Base-by-base conservation (phyloP, 371 early-diverging fungal genomes). In the Mucor lusitanicus region DNA sequence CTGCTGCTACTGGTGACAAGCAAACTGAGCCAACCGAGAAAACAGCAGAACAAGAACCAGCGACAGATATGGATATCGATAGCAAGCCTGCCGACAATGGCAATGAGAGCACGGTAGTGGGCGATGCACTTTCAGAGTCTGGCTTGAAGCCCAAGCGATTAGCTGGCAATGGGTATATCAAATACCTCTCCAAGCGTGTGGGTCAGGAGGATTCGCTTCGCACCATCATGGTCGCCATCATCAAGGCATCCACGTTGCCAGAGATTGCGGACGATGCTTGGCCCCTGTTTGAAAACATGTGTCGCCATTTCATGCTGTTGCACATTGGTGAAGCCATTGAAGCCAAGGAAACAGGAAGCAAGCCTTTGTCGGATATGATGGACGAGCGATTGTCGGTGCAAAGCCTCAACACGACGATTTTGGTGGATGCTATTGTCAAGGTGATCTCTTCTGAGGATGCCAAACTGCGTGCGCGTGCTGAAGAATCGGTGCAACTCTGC, bases 381-480 rank as follows among this genome's bases (percentile, higher is more conserved):
- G 79, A 73, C 44, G 78, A 86, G 72, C 67, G 77, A 7, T 50
- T 80, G 13, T 69, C 78, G 8, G 81, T 80, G 32, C 78, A 79
- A 37, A 72, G 79, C 28, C 63, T 86, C 48, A 89, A 87, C 50
- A 84, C 82, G n/a, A 88, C 84, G 6, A 78, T 88, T 28, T 84
- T 95, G 58, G 87, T 95, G 4, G 92, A 93, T 17, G 91, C 94
- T 0, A 79, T 97, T 28, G 91, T 95, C 7, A 87, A 92, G 23
- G 86, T 87, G 9, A 90, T 95, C 57, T 85, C 94, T 0, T 88
- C 91, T 2, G 91, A 91, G 60, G 84, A 88, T 59, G 25, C 65
- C 0, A 80, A 86, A 15, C 74, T 91, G 23, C 81, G 92, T 15
- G 75, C 85, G 56, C 74, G 92, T 15, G 93, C 91, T 6, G 90